A percentile compares a stretch with the other conserved stretches of the same genome.
Evolutionary conservation across 352 stramenopile species (phyloP).

Genomic region (Pythium dissimile): DNA sequence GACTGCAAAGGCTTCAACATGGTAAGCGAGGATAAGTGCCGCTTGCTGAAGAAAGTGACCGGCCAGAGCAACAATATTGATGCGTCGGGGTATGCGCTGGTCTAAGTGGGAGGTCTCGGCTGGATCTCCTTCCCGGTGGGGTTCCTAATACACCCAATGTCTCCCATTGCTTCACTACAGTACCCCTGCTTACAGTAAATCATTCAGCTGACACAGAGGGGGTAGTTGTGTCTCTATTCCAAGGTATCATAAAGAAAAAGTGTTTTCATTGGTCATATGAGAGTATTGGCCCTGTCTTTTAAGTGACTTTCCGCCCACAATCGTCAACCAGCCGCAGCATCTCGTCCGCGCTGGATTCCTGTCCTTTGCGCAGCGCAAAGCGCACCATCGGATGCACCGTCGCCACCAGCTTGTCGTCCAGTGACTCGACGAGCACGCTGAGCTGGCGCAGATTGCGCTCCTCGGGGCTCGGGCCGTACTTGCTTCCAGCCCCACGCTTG

Average conservation of each 20-base stretch:
- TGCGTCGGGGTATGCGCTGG: too few species aligned
- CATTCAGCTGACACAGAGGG: too few species aligned
- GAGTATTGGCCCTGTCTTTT: too few species aligned
- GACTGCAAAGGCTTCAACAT: background rate
- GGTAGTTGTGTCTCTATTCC: too few species aligned
- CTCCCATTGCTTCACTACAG: too few species aligned
- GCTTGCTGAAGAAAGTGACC: background rate
- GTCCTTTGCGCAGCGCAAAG: background rate
- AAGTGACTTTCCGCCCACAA: too few species aligned
- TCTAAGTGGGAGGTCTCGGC: too few species aligned
- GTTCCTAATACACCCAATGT: too few species aligned
- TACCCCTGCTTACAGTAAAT: too few species aligned
- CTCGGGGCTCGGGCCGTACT: background rate
- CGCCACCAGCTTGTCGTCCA: background rate
- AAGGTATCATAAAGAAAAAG: too few species aligned
- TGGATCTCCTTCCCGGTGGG: too few species aligned
- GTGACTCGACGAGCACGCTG: background rate
- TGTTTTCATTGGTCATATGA: too few species aligned
- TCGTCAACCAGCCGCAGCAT: background rate
- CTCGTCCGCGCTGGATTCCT: background rate
- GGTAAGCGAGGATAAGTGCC: background rate
- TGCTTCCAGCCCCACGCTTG: background rate
- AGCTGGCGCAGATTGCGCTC: background rate
- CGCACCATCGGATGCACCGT: background rate
- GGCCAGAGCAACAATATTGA: background rate